Percentiles rank a stretch among this genome's conserved stretches.
phyloP scores from a whole-genome alignment of 768 basidiomycete genomes.

The Panaeolus papilionaceus region DNA sequence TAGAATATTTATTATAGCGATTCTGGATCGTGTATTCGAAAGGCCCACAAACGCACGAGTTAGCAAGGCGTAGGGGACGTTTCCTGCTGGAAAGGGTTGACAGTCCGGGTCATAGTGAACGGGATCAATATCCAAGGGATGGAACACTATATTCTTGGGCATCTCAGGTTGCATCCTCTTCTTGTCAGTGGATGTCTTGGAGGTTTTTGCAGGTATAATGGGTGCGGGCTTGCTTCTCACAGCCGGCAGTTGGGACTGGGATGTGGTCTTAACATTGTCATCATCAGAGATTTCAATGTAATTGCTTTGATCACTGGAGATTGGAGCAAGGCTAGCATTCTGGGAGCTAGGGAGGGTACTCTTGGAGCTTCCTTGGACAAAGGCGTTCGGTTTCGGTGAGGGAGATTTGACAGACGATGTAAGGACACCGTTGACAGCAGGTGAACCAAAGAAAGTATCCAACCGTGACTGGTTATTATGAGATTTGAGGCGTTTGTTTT shows the following conservation, averaged over 20 bases:
- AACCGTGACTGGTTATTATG: slow-evolving; percentile 30
- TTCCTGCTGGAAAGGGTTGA: slow-evolving; percentile 48
- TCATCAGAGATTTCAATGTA: slow-evolving; percentile 29
- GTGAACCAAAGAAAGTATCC: slow-evolving; percentile 34
- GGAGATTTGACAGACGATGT: neutral
- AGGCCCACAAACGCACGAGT: slow-evolving; percentile 66
- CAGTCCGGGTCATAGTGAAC: slow-evolving; percentile 45
- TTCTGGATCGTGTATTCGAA: slow-evolving; percentile 74
- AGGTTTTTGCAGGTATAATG: slow-evolving; percentile 2
- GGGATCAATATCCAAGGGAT: slow-evolving; percentile 55
- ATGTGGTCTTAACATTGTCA: slow-evolving; percentile 1
- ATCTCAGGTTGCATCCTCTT: neutral
- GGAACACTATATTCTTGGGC: slow-evolving; percentile 28
- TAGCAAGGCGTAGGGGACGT: slow-evolving; percentile 76
- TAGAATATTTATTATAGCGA: slow-evolving; percentile 67
- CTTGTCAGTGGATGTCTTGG: neutral
- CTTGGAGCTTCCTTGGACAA: slow-evolving; percentile 27
- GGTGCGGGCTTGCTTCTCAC: neutral
- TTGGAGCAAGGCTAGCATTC: slow-evolving; percentile 5
- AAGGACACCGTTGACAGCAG: slow-evolving; percentile 17
- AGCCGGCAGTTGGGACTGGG: neutral
- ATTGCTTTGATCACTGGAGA: neutral
- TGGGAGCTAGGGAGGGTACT: neutral
- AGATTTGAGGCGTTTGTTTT: slow-evolving; percentile 28
- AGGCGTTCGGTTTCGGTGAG: slow-evolving; percentile 14